Evolutionary conservation across 768 basidiomycete species (phyloP).

Genomic region (Phlegmacium glaucopus): DNA sequence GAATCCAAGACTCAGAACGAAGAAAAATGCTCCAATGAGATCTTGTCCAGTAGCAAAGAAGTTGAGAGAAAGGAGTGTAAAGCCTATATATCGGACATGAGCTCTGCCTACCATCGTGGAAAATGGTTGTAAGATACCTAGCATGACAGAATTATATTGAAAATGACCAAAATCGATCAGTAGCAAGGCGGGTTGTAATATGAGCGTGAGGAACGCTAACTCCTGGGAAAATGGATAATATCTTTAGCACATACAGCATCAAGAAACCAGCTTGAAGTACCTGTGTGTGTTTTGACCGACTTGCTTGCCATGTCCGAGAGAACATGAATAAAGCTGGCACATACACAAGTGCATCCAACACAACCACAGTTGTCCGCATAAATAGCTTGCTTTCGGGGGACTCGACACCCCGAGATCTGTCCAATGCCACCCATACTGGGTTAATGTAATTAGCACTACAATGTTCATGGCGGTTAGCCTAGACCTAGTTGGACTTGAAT

Average conservation of each 20-base stretch:
- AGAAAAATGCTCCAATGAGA: constrained; percentile 69
- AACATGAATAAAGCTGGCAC: constrained; percentile 72
- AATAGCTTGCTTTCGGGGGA: constrained; percentile 61
- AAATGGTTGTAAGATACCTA: constrained; percentile 43
- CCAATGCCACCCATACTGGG: constrained; percentile 68
- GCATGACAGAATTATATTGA: constrained; percentile 94
- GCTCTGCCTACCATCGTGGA: not conserved
- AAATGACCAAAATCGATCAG: constrained; percentile 93
- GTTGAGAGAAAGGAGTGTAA: constrained; percentile 66
- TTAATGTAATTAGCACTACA: constrained; percentile 36
- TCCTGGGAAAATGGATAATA: constrained; percentile 39
- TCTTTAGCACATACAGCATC: not conserved
- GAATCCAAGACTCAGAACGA: constrained; percentile 84
- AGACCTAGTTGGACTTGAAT: not conserved
- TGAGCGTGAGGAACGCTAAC: constrained; percentile 62
- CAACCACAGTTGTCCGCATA: constrained; percentile 77
- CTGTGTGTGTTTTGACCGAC: constrained; percentile 74
- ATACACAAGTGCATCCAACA: constrained; percentile 69
- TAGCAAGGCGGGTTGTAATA: constrained; percentile 81
- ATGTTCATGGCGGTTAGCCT: not conserved
- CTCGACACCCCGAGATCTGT: constrained; percentile 71
- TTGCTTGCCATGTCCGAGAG: constrained; percentile 58
- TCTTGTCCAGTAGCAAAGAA: constrained; percentile 71
- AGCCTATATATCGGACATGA: constrained; percentile 38
- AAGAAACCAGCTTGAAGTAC: constrained; percentile 35